Base-by-base conservation (phyloP, 2,329 filamentous ascomycete species). In the Ophiocordyceps robertsii region DNA sequence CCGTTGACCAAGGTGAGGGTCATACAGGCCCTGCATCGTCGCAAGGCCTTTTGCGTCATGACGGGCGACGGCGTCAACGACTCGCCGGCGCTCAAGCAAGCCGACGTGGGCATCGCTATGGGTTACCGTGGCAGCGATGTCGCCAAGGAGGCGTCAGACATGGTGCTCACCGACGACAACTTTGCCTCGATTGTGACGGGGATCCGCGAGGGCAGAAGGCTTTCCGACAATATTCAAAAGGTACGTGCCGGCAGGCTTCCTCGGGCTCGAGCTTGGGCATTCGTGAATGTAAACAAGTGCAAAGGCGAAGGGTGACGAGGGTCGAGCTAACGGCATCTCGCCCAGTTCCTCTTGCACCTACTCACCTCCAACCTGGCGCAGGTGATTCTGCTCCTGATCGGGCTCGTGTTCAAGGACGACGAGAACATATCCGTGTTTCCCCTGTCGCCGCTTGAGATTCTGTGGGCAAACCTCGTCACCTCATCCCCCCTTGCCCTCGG, bases 91-190 rank as follows among this genome's bases (percentile, higher is more conserved):
- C 68, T 86, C 24, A 83, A 83, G 56, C 73, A 79, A 51, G 77
- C 82, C 6, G 81, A 86, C 52, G 80, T 87, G 14, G 82, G 82
- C 53, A 85, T 86, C 49, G 81, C 81, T 48, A 86, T 85, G 81
- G 80, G 81, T 39, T 66, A 77, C 47, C 70, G 77, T 36, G 82
- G 82, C 14, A 82, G 76, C 37, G 82, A 85, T 54, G 81, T 86
- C 10, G 81, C 82, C 47, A 85, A 84, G 53, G 80, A 92, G 61
- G 86, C 86, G 3, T 82, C 84, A 1, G 86, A 93, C 55, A 92
- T 94, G 72, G 84, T 93, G 31, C 67, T 94, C 35, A 88, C 84
- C 0, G 85, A 92, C 56, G 86, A 92, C 60, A 89, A 93, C 62
- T 93, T 93, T 56, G 84, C 86, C 11, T 87, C 82, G 27, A 85